A percentile compares a stretch with the other conserved stretches of the same genome.
These are phyloP conservation scores for Dothidotthia symphoricarpi DNA, from an alignment of 2,329 filamentous ascomycete genomes.

Conservation along the genomic window DNA sequence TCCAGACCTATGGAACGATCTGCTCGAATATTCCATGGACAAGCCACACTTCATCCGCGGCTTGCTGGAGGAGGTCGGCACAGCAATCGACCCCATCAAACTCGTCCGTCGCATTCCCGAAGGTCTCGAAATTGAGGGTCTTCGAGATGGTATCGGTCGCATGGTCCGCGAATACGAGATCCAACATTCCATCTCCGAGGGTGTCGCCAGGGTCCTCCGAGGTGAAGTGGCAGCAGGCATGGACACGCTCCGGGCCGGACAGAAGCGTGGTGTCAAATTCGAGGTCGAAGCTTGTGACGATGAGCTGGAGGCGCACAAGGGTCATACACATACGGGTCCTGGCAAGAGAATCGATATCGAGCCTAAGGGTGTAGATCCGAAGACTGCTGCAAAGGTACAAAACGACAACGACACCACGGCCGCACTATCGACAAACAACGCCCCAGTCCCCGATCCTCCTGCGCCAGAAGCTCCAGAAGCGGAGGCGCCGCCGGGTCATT, in stretches of 20 bases:
- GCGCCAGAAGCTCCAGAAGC: conserved; percentile 17
- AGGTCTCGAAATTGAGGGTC: conserved; percentile 85
- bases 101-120: conserved; percentile 89
- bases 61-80: conserved; percentile 89
- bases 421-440: conserved; percentile 18
- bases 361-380: conserved; percentile 30
- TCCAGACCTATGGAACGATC: conserved; percentile 88
- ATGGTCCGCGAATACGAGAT: conserved; percentile 97
- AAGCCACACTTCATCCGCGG: conserved; percentile 93
- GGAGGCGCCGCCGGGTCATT: conserved; percentile 36
- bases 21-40: conserved; percentile 95
- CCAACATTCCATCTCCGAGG: conserved; percentile 86
- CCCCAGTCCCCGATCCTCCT: conserved; percentile 24
- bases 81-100: conserved; percentile 86
- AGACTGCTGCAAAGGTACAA: conserved; percentile 22
- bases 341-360: conserved; percentile 27
- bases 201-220: conserved; percentile 79
- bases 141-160: conserved; percentile 81
- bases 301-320: conserved; percentile 11
- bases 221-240: conserved; percentile 87
- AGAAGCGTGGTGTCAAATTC: conserved; percentile 85
- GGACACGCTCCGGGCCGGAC: conserved; percentile 73
- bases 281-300: conserved; percentile 60
- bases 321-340: conserved; percentile 10
- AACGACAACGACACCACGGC: conserved; percentile 23